Base-by-base conservation (phyloP, 192 early-diverging fungal species). In the Allomyces arbusculus region DNA sequence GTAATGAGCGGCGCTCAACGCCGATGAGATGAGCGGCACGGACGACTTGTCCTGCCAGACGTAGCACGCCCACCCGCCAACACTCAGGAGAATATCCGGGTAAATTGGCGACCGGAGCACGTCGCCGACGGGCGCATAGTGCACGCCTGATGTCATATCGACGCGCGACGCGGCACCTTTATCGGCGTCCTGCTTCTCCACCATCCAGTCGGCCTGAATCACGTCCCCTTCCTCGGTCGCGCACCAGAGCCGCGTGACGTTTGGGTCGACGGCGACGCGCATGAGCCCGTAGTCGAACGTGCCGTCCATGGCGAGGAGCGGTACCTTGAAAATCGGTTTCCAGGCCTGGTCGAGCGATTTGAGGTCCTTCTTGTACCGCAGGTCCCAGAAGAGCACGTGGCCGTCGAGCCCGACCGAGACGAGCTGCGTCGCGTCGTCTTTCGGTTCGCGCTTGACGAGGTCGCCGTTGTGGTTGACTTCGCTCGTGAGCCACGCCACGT, bases 151-250 rank as follows among this genome's bases (percentile, higher is more conserved):
- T 8, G 77, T 72, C 45, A 71, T 66, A 43, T 84, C 83, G 61
- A 84, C 78, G 16, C 77, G 68, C 7, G 81, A 84, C 12, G 70
- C 77, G 75, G 61, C 62, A 72, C 76, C 77, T 70, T 83, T 83
- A 23, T 84, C 83, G 65, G 82, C 81, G 55, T 62, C 74, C n/a
- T 71, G 65, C 70, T 84, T 79, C 70, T 83, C 79, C 4, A 73
- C 69, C 28, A 76, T 69, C 83, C 83, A 84, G 63, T 84, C 80
- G 4, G 81, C 71, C 55, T 77, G 82, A 23, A 84, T 76, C 33
- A 84, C 67, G 63, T 84, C 83, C 1, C 83, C 83, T 72, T 84
- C 83, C 70, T 84, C 83, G 0, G 82, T 84, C 14, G 81, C 73
- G 58, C 78, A 80, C 68, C 69, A 84, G 63, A 84, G 82, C 64